phyloP scores from a whole-genome alignment of 2,329 filamentous ascomycete genomes.

The Verticillium isaacii region DNA sequence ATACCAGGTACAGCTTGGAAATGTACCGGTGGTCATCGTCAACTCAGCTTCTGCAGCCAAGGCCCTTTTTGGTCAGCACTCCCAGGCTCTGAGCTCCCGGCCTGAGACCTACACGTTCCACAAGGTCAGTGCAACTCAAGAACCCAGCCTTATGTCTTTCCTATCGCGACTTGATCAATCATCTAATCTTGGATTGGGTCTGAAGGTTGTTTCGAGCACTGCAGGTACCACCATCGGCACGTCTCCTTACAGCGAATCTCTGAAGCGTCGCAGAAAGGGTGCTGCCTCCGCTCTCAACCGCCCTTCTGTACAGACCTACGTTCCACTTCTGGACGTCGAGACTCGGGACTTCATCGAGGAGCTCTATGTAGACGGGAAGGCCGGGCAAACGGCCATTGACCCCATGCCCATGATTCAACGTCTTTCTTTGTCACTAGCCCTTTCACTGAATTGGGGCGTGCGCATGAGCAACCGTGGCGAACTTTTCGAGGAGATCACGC shows the following conservation, averaged over 20 bases:
- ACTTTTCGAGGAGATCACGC: conserved; percentile 58
- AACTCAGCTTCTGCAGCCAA: conserved; percentile 48
- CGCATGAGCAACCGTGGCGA: conserved; percentile 54
- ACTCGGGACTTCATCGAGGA: conserved; percentile 59
- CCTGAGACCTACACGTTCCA: conserved; percentile 57
- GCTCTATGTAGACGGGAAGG: conserved; percentile 51
- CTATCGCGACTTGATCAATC: background rate
- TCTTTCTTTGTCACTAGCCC: conserved; percentile 54
- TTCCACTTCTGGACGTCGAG: conserved; percentile 58
- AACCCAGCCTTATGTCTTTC: background rate
- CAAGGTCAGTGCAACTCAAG: conserved; percentile 31
- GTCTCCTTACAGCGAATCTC: conserved; percentile 59
- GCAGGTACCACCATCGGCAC: conserved; percentile 65
- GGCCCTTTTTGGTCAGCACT: conserved; percentile 45
- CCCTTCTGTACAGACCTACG: conserved; percentile 57
- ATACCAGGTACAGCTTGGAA: conserved; percentile 54
- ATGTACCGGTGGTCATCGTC: conserved; percentile 50
- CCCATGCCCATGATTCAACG: conserved; percentile 67
- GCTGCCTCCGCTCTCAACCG: conserved; percentile 62
- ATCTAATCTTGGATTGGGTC: background rate
- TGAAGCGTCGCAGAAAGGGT: conserved; percentile 60
- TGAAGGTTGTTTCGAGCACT: conserved; percentile 56
- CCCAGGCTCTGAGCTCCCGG: conserved; percentile 48
- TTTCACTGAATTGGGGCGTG: conserved; percentile 64
- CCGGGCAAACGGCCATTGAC: conserved; percentile 50